Conservation (phyloP, 2,329 filamentous ascomycete genomes). For the Beauveria scarabaeidicola region DNA sequence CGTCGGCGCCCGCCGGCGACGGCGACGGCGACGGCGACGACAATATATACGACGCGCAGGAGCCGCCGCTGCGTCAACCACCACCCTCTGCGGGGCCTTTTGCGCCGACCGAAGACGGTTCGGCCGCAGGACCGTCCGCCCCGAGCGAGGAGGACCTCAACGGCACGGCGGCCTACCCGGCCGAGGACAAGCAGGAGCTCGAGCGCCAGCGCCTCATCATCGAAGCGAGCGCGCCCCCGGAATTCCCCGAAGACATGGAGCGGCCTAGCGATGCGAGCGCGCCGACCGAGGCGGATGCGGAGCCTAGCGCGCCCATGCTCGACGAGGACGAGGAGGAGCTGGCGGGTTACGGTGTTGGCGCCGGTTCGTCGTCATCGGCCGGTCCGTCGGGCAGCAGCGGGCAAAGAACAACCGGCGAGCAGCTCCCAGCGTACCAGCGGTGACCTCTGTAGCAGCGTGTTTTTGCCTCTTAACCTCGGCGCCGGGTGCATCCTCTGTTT, state of each 20-base stretch:
- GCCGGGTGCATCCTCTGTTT: too few species aligned
- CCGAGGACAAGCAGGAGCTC: slow-evolving; percentile 73
- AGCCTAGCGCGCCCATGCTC: slow-evolving; percentile 52
- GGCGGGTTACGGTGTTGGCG: slow-evolving; percentile 20
- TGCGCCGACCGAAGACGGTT: slow-evolving; percentile 13
- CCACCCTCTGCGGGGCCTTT: slow-evolving; percentile 13
- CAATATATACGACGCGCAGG: slow-evolving; percentile 41
- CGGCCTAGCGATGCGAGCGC: slow-evolving; percentile 22
- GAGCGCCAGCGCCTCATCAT: slow-evolving; percentile 57
- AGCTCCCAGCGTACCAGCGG: slow-evolving; percentile 32
- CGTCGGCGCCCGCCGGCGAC: slow-evolving; percentile 8
- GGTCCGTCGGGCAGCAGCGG: not conserved
- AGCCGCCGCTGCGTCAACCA: slow-evolving; percentile 24
- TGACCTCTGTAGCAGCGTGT: slow-evolving; percentile 16
- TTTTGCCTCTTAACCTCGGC: not conserved
- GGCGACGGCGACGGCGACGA: slow-evolving; percentile 36
- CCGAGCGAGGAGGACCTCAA: slow-evolving; percentile 39
- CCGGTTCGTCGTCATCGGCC: slow-evolving; percentile 15
- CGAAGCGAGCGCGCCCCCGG: slow-evolving; percentile 55
- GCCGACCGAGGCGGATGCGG: slow-evolving; percentile 17
- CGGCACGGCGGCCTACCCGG: slow-evolving; percentile 16
- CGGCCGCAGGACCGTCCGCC: slow-evolving; percentile 31
- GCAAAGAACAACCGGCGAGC: slow-evolving; percentile 20
- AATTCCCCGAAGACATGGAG: slow-evolving; percentile 46
- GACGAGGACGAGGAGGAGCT: slow-evolving; percentile 47